Evolutionary conservation across 2,329 filamentous ascomycete genomes (phyloP).

Genomic region (Parasarocladium wereldwijsianum): DNA sequence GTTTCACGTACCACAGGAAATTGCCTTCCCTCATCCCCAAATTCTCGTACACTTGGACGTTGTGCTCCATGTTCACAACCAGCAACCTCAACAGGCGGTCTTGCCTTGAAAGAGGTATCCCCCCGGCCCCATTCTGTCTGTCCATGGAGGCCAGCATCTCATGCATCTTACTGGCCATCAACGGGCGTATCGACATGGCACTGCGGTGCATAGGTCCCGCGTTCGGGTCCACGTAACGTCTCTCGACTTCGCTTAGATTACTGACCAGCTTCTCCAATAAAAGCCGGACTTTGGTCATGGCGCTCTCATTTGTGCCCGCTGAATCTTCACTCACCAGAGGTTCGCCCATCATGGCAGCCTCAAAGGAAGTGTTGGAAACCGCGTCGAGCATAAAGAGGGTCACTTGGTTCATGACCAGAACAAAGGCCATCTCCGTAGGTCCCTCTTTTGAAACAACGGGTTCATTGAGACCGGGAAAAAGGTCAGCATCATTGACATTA

Average conservation of each 20-base stretch:
- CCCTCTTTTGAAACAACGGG: constrained; percentile 36
- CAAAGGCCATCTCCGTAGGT: constrained; percentile 47
- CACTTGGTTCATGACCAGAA: constrained; percentile 34
- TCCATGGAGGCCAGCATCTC: constrained; percentile 31
- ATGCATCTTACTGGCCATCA: constrained; percentile 33
- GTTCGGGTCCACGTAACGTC: constrained; percentile 32
- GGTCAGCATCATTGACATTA: constrained; percentile 44
- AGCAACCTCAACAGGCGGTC: constrained; percentile 43
- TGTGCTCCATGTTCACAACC: constrained; percentile 32
- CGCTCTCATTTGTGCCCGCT: constrained; percentile 12
- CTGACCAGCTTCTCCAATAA: constrained; percentile 27
- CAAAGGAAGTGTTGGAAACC: constrained; percentile 23
- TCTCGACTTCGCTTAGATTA: constrained; percentile 29
- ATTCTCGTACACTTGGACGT: constrained; percentile 26
- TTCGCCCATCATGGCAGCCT: constrained; percentile 32
- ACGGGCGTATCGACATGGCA: constrained; percentile 29
- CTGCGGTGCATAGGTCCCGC: constrained; percentile 38
- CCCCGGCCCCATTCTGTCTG: not conserved
- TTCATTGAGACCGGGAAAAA: constrained; percentile 37
- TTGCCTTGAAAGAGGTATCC: too few relatives aligned
- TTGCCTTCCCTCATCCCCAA: constrained; percentile 26
- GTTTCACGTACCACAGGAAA: constrained; percentile 41
- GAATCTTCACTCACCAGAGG: too few relatives aligned
- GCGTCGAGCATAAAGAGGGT: constrained; percentile 30
- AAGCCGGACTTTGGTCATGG: constrained; percentile 19